Conservation (phyloP, 129 eudicot genomes). For the Flaveria bidentis region DNA sequence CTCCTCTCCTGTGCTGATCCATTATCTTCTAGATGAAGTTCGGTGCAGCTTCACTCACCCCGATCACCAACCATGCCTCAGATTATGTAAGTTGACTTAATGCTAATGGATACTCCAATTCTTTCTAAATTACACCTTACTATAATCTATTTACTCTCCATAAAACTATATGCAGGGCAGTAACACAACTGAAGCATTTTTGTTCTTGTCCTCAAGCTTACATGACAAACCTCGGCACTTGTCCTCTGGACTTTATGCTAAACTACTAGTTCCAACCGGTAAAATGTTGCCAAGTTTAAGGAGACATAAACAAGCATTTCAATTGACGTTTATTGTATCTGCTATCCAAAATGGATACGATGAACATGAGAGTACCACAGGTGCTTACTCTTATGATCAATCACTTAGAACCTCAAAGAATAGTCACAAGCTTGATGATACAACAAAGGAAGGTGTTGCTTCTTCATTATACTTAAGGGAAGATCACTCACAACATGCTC, state of each 20-base stretch:
- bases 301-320: conserved; percentile 26
- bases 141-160: background rate
- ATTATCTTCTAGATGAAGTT: conserved; percentile 38
- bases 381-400: conserved; percentile 46
- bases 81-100: conserved; percentile 36
- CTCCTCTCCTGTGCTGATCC: background rate
- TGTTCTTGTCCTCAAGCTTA: conserved; percentile 31
- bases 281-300: conserved; percentile 9
- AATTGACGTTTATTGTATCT: conserved; percentile 34
- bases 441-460: conserved; percentile 33
- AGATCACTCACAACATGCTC: conserved; percentile 30
- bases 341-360: conserved; percentile 45
- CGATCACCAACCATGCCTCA: conserved; percentile 37
- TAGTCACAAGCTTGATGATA: conserved; percentile 29
- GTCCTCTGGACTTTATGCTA: conserved; percentile 38
- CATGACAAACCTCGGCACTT: conserved; percentile 42
- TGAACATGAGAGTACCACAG: conserved; percentile 39
- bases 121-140: background rate
- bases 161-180: conserved; percentile 12
- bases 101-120: background rate
- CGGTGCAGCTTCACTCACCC: conserved; percentile 40
- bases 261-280: conserved; percentile 26
- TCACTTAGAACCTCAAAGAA: conserved; percentile 33
- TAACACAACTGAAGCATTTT: conserved; percentile 32
- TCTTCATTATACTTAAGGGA: conserved; percentile 29